Conservation (phyloP, 1,139 yeast genomes). For the Lizanozyma gosingica region DNA sequence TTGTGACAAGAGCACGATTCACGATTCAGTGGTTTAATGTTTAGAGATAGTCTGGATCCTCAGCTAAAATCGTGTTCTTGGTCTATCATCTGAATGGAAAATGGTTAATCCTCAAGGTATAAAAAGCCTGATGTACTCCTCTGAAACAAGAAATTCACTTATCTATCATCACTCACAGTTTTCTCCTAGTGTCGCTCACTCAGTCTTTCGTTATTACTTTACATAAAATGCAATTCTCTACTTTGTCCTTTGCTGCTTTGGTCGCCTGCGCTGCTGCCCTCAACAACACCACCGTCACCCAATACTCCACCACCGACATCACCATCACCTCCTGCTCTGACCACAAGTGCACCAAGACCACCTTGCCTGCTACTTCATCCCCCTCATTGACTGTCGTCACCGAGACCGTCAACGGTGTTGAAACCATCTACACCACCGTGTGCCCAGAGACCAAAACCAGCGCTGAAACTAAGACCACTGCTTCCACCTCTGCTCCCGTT, state of each 20-base stretch:
- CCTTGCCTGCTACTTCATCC: constrained; percentile 10
- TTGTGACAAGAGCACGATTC: no score
- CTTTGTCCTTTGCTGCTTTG: background rate
- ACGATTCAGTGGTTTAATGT: no score
- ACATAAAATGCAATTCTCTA: background rate
- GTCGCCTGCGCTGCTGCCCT: background rate
- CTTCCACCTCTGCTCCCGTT: constrained; percentile 4
- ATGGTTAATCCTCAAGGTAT: no score
- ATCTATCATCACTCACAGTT: no score
- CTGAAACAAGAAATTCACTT: no score
- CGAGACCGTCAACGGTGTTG: constrained; percentile 31
- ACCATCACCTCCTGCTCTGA: constrained; percentile 7
- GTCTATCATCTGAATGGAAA: no score
- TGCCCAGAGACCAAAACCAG: constrained; percentile 29
- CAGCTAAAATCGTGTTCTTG: no score
- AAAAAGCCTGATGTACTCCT: no score
- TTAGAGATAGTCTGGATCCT: no score
- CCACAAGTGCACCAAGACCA: constrained; percentile 3
- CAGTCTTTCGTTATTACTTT: background rate
- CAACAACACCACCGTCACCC: background rate
- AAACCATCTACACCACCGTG: constrained; percentile 40
- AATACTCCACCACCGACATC: constrained; percentile 4
- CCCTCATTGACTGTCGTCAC: constrained; percentile 26
- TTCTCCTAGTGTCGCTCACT: background rate
- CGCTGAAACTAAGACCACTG: constrained; percentile 2